Evolutionary conservation across 768 basidiomycete species (phyloP).

Genomic region (Rhizopogon vinicolor): DNA sequence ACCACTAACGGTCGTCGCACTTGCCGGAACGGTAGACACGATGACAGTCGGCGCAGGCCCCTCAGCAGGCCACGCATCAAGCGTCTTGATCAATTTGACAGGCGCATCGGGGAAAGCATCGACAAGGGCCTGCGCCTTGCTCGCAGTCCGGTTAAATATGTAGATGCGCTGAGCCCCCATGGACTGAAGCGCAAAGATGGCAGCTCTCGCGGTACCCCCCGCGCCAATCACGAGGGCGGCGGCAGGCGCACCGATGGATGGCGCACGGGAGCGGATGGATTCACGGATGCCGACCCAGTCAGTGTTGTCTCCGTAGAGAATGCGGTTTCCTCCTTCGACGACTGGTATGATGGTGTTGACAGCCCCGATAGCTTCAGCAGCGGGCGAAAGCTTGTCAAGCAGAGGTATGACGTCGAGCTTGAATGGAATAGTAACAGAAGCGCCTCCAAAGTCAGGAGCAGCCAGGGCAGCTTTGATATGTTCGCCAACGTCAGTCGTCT

Average conservation of each 20-base stretch:
- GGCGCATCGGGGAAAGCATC: slow-evolving; percentile 60
- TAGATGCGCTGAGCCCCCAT: slow-evolving; percentile 71
- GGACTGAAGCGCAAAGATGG: slow-evolving; percentile 80
- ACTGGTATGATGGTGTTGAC: slow-evolving; percentile 86
- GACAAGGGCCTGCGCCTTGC: slow-evolving; percentile 68
- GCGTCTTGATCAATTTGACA: slow-evolving; percentile 53
- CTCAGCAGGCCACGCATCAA: slow-evolving; percentile 48
- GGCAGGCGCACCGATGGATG: slow-evolving; percentile 26
- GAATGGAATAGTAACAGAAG: slow-evolving; percentile 94
- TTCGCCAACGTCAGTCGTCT: slow-evolving; percentile 63
- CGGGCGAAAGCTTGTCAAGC: slow-evolving; percentile 73
- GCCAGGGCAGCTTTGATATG: slow-evolving; percentile 60
- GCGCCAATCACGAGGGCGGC: slow-evolving; percentile 88
- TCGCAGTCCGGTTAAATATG: slow-evolving; percentile 80
- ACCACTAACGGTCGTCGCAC: slow-evolving; percentile 43
- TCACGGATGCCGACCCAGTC: slow-evolving; percentile 89
- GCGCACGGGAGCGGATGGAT: slow-evolving; percentile 41
- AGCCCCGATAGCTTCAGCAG: slow-evolving; percentile 85
- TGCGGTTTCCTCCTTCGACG: slow-evolving; percentile 30
- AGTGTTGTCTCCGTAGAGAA: slow-evolving; percentile 90
- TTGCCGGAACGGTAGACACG: slow-evolving; percentile 84
- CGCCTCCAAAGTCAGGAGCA: slow-evolving; percentile 82
- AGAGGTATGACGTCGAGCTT: slow-evolving; percentile 87
- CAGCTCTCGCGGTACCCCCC: slow-evolving; percentile 92
- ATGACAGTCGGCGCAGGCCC: slow-evolving; percentile 62